phyloP scores from a whole-genome alignment of 352 stramenopile genomes.

The Pythium dissimile region DNA sequence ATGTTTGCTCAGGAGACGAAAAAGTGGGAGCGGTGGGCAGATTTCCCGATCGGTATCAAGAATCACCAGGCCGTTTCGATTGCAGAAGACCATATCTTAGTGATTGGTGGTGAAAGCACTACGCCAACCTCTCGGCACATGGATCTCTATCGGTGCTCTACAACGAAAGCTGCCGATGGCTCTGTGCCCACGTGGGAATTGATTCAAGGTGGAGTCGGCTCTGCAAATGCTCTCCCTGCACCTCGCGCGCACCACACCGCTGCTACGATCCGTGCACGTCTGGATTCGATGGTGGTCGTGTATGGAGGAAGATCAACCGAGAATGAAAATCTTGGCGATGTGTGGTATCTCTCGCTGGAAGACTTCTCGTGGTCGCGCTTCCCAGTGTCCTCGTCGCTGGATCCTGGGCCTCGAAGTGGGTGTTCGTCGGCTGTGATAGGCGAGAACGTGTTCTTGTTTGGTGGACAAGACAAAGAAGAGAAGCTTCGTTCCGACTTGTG shows the following conservation, averaged over 20 bases:
- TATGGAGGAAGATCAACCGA: constrained; percentile 77
- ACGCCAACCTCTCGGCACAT: constrained; percentile 75
- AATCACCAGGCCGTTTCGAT: constrained; percentile 75
- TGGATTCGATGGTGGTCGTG: constrained; percentile 81
- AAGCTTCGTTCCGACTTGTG: constrained; percentile 76
- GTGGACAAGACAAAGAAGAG: constrained; percentile 76
- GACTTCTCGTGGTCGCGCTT: constrained; percentile 79
- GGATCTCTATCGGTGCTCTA: constrained; percentile 82
- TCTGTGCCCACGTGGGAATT: constrained; percentile 73
- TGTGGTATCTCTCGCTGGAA: constrained; percentile 80
- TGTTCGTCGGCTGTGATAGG: constrained; percentile 71
- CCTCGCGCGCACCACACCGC: constrained; percentile 70
- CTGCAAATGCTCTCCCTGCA: constrained; percentile 56
- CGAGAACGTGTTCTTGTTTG: constrained; percentile 83
- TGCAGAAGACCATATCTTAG: constrained; percentile 69
- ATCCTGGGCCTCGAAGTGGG: constrained; percentile 66
- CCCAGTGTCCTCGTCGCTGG: constrained; percentile 66
- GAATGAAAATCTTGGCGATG: constrained; percentile 68
- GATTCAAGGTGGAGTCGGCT: constrained; percentile 61
- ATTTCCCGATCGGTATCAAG: constrained; percentile 79
- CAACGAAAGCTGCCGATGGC: constrained; percentile 47
- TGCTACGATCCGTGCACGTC: constrained; percentile 58
- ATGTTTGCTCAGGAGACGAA: constrained; percentile 47
- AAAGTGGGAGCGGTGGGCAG: constrained; percentile 70
- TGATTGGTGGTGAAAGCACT: constrained; percentile 78